Evolutionary conservation across 495 filamentous ascomycete genomes (phyloP), one percentile per base, ranked within the genome.

Genomic region (Staphylotrichum tortipilum): DNA sequence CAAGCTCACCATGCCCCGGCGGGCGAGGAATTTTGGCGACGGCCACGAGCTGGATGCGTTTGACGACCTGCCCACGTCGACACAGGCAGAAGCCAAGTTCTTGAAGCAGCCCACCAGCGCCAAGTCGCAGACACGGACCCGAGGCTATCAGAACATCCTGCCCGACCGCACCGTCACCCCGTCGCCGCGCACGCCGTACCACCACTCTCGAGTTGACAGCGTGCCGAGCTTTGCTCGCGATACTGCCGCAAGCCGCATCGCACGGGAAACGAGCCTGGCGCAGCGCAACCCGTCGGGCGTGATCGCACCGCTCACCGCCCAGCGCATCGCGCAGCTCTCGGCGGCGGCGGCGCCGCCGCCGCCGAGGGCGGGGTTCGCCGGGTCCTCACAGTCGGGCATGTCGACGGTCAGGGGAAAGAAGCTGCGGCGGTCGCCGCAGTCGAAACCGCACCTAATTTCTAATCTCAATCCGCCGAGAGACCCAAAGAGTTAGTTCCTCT

Each of bases 51-150:
- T 98, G 24, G 91, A 96, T 50, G 79, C 77, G 11, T 97, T 98
- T 63, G 92, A 97, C 57, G 92, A 98, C 68, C 70, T 98, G 42
- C 94, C 94, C 11, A 97, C 88, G 1, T 95, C 88, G 23, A 82
- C 76, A 4, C 78, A 84, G 35, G 79, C 81, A 15, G 92, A 98
- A 63, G 85, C 79, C 46, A 84, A 79, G 60, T 98, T 81, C 55
- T 71, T 89, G 44, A 90, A 89, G 63, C 81, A 85, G 56, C 90
- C 92, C 6, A 68, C 83, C 40, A 80, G 75, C 38, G 80, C 80
- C 28, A 86, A 83, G 33, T 79, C 80, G 53, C 77, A 79, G 35
- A 61, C 80, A 44, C 76, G 80, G 43, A 81, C 70, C 60, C 79
- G 77, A 60, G 60, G 86, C 39, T 74, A 81, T 51, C 77, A 83